Conservation (phyloP, 169 alveolate species). For the Plasmodium yoelii region DNA sequence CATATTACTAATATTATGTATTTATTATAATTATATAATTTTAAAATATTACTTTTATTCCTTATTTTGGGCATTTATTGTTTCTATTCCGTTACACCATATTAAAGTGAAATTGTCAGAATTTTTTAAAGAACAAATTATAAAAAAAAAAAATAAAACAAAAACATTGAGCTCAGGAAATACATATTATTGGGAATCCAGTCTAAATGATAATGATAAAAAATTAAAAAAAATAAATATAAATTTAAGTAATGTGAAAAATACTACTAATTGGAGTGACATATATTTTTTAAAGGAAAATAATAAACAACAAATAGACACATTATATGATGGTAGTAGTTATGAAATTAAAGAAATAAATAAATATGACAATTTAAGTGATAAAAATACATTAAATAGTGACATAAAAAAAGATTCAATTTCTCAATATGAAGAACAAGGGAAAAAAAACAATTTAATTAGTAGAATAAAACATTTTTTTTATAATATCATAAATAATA, state of each 20-base stretch:
- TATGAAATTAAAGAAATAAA: background rate
- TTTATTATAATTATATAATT: slow-evolving; percentile 79
- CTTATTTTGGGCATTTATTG: slow-evolving; percentile 81
- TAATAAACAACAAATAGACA: background rate
- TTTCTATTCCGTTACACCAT: slow-evolving; percentile 79
- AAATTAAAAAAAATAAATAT: background rate
- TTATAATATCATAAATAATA: slow-evolving; percentile 21
- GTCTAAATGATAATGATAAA: background rate
- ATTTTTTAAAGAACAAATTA: slow-evolving; percentile 21
- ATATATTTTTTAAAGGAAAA: background rate
- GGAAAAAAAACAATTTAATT: background rate
- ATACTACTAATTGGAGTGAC: background rate
- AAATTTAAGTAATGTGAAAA: background rate
- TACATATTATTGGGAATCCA: too few species aligned
- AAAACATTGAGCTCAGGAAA: background rate
- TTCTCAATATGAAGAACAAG: background rate
- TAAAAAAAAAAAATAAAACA: slow-evolving; percentile 15
- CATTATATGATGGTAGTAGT: background rate
- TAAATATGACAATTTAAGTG: background rate
- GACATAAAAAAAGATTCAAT: background rate
- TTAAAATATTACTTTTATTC: slow-evolving; percentile 77
- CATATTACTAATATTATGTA: slow-evolving; percentile 70
- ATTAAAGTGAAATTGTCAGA: slow-evolving; percentile 51
- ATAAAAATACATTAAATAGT: background rate
- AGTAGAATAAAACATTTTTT: slow-evolving; percentile 1